These are phyloP conservation scores for Geotrichum candidum DNA, from an alignment of 1,139 yeast species.

Conservation along the genomic window DNA sequence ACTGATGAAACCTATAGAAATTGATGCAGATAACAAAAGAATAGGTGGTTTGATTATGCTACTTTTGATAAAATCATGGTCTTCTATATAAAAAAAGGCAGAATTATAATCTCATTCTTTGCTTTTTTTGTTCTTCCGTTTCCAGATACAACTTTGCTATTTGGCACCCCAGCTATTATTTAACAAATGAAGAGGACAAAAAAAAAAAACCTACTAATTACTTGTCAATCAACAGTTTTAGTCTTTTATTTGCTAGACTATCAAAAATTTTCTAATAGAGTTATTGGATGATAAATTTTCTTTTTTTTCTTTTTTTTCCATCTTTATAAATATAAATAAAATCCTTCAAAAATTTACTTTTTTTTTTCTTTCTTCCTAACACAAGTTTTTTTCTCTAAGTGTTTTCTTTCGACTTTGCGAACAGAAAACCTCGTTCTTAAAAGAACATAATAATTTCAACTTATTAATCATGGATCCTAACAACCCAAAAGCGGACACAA, in stretches of 20 bases:
- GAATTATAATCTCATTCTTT: background rate
- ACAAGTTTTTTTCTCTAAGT: background rate
- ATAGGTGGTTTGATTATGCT: background rate
- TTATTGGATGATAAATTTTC: background rate
- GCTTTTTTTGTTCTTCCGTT: background rate
- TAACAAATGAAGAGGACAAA: background rate
- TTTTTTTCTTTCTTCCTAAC: background rate
- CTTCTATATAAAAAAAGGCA: background rate
- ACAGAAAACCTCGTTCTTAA: background rate
- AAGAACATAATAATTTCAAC: background rate
- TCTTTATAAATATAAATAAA: background rate
- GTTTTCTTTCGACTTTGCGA: background rate
- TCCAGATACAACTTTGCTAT: constrained; percentile 1
- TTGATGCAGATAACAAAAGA: background rate
- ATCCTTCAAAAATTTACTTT: too few species aligned
- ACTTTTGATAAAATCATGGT: background rate
- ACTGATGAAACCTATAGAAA: background rate
- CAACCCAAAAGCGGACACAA: background rate
- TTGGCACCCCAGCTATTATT: background rate
- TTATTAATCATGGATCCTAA: background rate
- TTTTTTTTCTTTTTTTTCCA: background rate
- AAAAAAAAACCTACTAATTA: background rate
- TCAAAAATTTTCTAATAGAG: background rate
- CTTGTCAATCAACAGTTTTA: background rate
- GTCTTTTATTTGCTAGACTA: background rate